Evolutionary conservation across 2,329 filamentous ascomycete genomes (phyloP), one percentile per base, ranked within the genome.

Genomic region (Pseudogymnoascus sp.): DNA sequence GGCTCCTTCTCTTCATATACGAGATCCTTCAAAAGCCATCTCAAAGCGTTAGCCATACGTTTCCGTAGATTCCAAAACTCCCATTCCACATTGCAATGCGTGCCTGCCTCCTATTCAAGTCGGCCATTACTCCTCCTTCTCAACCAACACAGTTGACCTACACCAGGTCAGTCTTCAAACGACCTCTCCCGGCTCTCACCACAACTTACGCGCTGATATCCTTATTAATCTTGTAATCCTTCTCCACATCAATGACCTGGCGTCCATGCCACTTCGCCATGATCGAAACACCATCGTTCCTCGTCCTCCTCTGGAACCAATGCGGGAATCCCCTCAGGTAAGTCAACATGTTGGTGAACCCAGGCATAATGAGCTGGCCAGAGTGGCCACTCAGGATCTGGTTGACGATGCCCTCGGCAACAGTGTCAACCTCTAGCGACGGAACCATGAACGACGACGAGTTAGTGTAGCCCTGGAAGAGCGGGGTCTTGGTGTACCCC

Each of bases 371-470:
- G 19, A 89, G 71, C 72, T 86, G 80, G 1, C 80, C 81, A 69
- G 82, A 85, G 65, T 77, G 73, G 1, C 85, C 86, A 1, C 68
- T 76, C 39, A 87, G 68, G 6, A 90, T 82, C 69, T 87, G 81
- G 64, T 78, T 74, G 0, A 87, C 83, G 60, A 90, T 79, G 6
- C 76, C 80, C 68, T 88, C 83, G 0, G 86, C 86, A 11, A 90
- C 85, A 1, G 82, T 85, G 72, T 85, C 84, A 0, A 83, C 78
- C 66, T 83, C 76, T 63, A 88, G 73, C 33, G 81, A 69, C 1
- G 81, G 82, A 63, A 80, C 70, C n/a, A 85, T 61, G 67, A 82
- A 85, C 1, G 75, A 75, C 64, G 77, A 72, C 55, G 77, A 77
- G 16, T 80, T 79, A 5, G 78, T 74, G 68, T 85, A 83, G 0